Conservation (phyloP, 345 rosid genomes). For the Zanthoxylum bungeanum region DNA sequence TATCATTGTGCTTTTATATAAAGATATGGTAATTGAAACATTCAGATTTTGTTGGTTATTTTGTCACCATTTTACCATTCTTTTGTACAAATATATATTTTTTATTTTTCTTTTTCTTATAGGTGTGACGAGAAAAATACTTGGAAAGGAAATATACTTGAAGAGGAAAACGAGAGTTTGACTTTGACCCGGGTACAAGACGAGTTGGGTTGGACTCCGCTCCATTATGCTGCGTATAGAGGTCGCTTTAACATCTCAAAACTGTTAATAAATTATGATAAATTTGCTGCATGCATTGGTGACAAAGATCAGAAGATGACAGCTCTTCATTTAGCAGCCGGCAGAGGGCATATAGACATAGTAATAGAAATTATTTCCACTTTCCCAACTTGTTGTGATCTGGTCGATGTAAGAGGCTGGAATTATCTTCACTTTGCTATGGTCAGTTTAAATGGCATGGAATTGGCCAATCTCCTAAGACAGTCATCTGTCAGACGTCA, state of each 20-base stretch:
- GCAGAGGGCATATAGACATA: background rate
- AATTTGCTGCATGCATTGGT: background rate
- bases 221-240: background rate
- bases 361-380: background rate
- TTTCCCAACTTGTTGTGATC: background rate
- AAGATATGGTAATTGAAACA: too few species aligned
- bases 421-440: background rate
- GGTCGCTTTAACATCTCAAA: background rate
- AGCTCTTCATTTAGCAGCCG: background rate
- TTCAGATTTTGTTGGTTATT: too few species aligned
- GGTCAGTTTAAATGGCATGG: background rate
- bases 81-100: too few species aligned
- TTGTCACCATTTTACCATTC: too few species aligned
- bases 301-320: background rate
- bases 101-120: too few species aligned
- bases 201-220: background rate
- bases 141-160: too few species aligned
- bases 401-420: background rate
- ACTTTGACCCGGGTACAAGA: too few species aligned
- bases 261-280: background rate
- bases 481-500: too few species aligned
- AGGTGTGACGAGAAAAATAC: too few species aligned
- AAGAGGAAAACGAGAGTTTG: too few species aligned
- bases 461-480: too few species aligned
- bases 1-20: too few species aligned